Base-by-base conservation (phyloP, 257 asterid genomes). In the Rehmannia glutinosa region DNA sequence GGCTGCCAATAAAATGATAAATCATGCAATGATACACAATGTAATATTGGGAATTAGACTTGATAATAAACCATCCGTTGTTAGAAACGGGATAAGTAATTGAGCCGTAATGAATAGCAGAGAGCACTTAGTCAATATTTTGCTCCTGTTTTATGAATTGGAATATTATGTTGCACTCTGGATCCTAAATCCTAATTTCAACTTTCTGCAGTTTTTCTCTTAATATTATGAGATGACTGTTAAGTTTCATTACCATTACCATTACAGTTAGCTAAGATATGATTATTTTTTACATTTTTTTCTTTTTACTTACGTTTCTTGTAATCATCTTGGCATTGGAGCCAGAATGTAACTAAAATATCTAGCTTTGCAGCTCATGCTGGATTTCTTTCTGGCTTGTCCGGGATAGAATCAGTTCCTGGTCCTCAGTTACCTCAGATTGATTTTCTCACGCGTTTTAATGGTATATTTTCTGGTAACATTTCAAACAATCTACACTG, bases 341-440 rank as follows among this genome's bases (percentile, higher is more conserved):
- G 58, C 39, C 71, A 66, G 56, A 64, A 77, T n/a, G 72, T 67
- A 52, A 49, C 15, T 45, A 36, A 77, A 49, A 62, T 64, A 42
- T 39, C 24, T 75, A 64, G 74, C 66, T 80, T n/a, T 83, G 89
- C 88, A 93, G 98, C 96, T 73, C 81, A 87, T 80, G 97, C 97
- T 69, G 98, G 97, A 59, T 66, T 93, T 56, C 80, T 93, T 21
- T 90, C 98, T 54, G 96, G 98, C 65, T 83, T 53, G 24, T 4
- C 89, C 0, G 97, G 98, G 56, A 71, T 93, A 62, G 96, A 90
- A 87, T 88, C 97, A 23, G 79, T 88, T 71, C 98, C 96, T 36
- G 98, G 98, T 53, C 98, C 98, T 64, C 81, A 93, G 77, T 75
- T 90, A 64, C 98, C 98, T 62, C 62, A 78, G 80, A 56, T 90